phyloP scores from a whole-genome alignment of 768 basidiomycete genomes.

The Imleria badia region DNA sequence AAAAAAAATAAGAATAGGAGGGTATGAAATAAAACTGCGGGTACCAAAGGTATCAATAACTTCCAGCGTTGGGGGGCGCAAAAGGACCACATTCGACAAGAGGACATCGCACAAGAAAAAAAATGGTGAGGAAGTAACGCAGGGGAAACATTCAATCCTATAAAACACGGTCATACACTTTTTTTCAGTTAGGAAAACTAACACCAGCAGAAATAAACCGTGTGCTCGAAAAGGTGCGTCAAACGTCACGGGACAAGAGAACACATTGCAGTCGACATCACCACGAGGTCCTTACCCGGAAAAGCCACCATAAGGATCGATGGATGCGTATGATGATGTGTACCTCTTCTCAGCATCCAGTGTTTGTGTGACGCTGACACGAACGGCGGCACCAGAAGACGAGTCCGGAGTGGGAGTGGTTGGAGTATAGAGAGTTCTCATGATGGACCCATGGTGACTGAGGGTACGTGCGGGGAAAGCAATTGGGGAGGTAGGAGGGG shows the following conservation, averaged over 20 bases:
- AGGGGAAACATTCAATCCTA: background rate
- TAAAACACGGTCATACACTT: constrained; percentile 19
- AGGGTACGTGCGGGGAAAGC: constrained; percentile 29
- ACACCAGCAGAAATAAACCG: background rate
- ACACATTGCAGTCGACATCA: background rate
- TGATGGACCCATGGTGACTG: constrained; percentile 24
- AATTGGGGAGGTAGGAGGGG: constrained; percentile 33
- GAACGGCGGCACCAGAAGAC: background rate
- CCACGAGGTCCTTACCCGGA: constrained; percentile 4
- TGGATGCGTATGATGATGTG: constrained; percentile 24
- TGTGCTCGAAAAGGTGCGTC: background rate
- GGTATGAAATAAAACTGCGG: constrained; percentile 17
- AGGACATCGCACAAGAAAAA: constrained; percentile 3
- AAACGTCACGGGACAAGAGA: background rate
- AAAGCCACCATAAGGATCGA: constrained; percentile 26
- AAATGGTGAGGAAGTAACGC: background rate
- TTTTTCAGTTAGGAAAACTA: background rate
- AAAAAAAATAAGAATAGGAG: background rate
- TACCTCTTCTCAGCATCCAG: constrained; percentile 22
- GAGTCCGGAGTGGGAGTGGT: constrained; percentile 13
- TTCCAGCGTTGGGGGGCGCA: constrained; percentile 3
- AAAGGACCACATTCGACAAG: constrained; percentile 1
- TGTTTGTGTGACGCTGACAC: constrained; percentile 8
- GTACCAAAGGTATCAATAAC: constrained; percentile 23
- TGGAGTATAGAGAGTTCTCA: constrained; percentile 32